phyloP scores from a whole-genome alignment of 2,329 filamentous ascomycete genomes.

The Trichoderma lentiforme region DNA sequence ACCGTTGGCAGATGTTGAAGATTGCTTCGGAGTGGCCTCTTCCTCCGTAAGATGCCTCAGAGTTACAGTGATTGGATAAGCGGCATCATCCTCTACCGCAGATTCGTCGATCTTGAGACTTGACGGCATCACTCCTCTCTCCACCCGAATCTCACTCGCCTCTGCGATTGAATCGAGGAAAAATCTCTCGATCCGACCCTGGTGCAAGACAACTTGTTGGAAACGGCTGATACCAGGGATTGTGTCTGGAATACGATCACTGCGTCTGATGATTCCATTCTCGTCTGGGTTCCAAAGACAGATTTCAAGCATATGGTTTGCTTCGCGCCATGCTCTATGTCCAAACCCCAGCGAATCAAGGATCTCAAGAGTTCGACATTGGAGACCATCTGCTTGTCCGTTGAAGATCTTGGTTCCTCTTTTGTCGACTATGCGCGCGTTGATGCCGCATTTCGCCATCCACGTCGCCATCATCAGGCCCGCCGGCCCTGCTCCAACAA shows the following conservation, averaged over 20 bases:
- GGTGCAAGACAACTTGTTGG: conserved; percentile 17
- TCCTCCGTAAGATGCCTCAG: not conserved
- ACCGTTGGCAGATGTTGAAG: not conserved
- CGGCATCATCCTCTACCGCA: not conserved
- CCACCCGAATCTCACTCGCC: not conserved
- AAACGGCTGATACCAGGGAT: not conserved
- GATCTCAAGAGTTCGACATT: not conserved
- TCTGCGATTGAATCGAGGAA: conserved; percentile 3
- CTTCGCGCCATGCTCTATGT: not conserved
- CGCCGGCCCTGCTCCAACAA: not conserved
- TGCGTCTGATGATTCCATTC: not conserved
- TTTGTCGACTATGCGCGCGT: not conserved
- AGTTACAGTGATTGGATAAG: not conserved
- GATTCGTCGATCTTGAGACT: not conserved
- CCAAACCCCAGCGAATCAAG: not conserved
- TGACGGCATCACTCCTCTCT: not conserved
- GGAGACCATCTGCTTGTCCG: not conserved
- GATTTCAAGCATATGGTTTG: not conserved
- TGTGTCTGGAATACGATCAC: not conserved
- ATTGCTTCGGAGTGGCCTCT: not conserved
- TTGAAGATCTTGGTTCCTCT: not conserved
- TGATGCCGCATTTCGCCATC: not conserved
- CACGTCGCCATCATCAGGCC: not conserved
- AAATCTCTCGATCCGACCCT: conserved; percentile 20
- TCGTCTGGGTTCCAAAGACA: not conserved